phyloP scores from a whole-genome alignment of 2,329 filamentous ascomycete species.

The Ustulina deusta region DNA sequence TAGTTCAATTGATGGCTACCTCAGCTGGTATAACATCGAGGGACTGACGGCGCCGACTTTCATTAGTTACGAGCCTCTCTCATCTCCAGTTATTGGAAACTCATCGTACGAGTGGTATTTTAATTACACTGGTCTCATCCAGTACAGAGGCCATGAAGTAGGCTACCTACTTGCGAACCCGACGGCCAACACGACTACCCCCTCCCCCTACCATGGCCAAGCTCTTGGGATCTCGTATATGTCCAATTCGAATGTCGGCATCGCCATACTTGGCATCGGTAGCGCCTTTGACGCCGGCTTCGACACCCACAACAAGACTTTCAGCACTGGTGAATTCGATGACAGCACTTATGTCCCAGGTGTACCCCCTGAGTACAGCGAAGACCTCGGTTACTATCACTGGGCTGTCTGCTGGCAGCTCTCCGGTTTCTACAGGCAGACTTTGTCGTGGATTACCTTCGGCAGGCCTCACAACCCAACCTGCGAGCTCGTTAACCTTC shows the following conservation, averaged over 20 bases:
- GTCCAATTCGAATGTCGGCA: conserved; percentile 28
- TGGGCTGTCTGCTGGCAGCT: conserved; percentile 35
- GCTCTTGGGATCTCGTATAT: conserved; percentile 4
- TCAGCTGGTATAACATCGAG: neutral
- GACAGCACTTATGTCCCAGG: conserved; percentile 6
- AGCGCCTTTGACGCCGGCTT: conserved; percentile 21
- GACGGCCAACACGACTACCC: conserved; percentile 19
- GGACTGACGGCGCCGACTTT: neutral
- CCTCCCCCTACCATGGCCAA: conserved; percentile 7
- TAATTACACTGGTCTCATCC: conserved; percentile 27
- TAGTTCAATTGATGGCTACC: conserved; percentile 17
- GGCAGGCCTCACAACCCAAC: conserved; percentile 30
- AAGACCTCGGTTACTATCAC: conserved; percentile 15
- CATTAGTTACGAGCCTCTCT: conserved; percentile 1
- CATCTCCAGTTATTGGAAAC: conserved; percentile 2
- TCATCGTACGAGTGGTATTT: conserved; percentile 33
- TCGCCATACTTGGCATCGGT: conserved; percentile 12
- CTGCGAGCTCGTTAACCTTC: conserved; percentile 50
- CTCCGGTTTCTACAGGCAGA: neutral
- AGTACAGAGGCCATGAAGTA: conserved; percentile 16
- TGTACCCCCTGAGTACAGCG: neutral
- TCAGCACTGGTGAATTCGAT: conserved; percentile 5
- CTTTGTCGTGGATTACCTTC: conserved; percentile 26
- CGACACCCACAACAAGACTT: conserved; percentile 5
- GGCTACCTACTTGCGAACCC: conserved; percentile 27